A percentile compares a stretch with the other conserved stretches of the same genome.
Conservation (phyloP, 176 grass and related monocot species). For the Zea luxurians region DNA sequence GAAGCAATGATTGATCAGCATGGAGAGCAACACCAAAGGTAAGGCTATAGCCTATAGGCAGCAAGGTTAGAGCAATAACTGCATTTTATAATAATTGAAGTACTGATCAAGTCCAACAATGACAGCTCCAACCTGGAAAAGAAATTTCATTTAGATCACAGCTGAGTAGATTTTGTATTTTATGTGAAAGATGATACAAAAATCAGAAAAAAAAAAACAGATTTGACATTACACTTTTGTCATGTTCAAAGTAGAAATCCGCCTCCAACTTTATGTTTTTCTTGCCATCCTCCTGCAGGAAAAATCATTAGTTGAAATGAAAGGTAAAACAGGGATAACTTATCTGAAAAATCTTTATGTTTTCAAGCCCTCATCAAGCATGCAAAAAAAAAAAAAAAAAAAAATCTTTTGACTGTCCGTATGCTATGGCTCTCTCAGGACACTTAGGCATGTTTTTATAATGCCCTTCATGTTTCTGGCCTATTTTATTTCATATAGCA, state of each 20-base stretch:
- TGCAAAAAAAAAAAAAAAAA: neutral
- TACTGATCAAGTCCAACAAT: slow-evolving; percentile 94
- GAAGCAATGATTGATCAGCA: slow-evolving; percentile 28
- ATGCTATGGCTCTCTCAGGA: neutral
- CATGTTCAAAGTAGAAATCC: slow-evolving; percentile 75
- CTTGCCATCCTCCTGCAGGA: slow-evolving; percentile 75
- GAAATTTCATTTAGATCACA: slow-evolving; percentile 35
- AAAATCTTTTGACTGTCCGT: neutral
- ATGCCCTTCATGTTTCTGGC: slow-evolving; percentile 8
- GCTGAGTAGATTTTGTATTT: neutral
- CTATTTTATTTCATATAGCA: slow-evolving; percentile 18
- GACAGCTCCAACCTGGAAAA: slow-evolving; percentile 83
- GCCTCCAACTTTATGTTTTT: slow-evolving; percentile 75
- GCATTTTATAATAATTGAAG: slow-evolving; percentile 98
- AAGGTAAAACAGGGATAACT: slow-evolving; percentile 6
- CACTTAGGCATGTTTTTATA: slow-evolving; percentile 26
- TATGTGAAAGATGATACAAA: neutral
- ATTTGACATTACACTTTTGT: slow-evolving; percentile 74
- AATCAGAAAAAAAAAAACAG: slow-evolving; percentile 33
- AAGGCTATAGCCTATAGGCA: slow-evolving; percentile 32
- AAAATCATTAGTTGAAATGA: slow-evolving; percentile 31
- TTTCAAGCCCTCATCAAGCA: slow-evolving; percentile 4
- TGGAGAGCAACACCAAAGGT: slow-evolving; percentile 16
- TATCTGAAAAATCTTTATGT: slow-evolving; percentile 5
- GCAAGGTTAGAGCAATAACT: slow-evolving; percentile 50